Base-by-base conservation (phyloP, 306 rosid genomes). In the Cicer pinnatifidum region DNA sequence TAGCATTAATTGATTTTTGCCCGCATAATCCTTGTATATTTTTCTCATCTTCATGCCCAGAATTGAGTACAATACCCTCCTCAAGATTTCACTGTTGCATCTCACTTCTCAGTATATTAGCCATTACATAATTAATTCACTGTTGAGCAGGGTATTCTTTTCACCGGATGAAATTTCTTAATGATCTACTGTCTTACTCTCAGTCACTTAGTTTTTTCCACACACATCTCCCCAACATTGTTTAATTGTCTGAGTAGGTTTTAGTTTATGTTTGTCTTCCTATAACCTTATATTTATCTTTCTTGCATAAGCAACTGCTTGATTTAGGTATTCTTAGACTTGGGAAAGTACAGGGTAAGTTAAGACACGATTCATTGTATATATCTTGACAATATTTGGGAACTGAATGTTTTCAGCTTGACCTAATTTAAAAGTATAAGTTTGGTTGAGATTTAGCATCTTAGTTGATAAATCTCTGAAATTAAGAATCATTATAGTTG, bases 21-120 rank as follows among this genome's bases (percentile, higher is more conserved):
- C 9, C 16, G 12, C 15, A 57, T 13, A 41, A 11, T 10, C 19
- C 0, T 66, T 40, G 40, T 43, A 6, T 20, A 60, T n/a, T 40
- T 51, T 75, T 39, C 41, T 38, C 52, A 47, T 53, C 43, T 54
- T 54, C 13, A 11, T 54, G 19, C 61, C 62, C 46, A 47, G 57
- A 67, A 67, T 68, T 69, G 46, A 69, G 8, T 17, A 8, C 23
- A 6, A 35, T 17, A 56, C 44, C 19, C 23, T 33, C 41, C 28
- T 54, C 45, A 20, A 58, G 53, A 72, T 47, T 60, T 61, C 61
- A 45, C 5, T 38, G 19, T 46, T 69, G 65, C 77, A 19, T 69
- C 39, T 48, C 41, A 59, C 10, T 8, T 69, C 39, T 48, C 41
- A 59, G 7, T 8, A 46, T 70, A 48, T n/a, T 57, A 69, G 53